Conservation (phyloP, 1,284 basidiomycete genomes). For the Fomitopsis schrenkii region DNA sequence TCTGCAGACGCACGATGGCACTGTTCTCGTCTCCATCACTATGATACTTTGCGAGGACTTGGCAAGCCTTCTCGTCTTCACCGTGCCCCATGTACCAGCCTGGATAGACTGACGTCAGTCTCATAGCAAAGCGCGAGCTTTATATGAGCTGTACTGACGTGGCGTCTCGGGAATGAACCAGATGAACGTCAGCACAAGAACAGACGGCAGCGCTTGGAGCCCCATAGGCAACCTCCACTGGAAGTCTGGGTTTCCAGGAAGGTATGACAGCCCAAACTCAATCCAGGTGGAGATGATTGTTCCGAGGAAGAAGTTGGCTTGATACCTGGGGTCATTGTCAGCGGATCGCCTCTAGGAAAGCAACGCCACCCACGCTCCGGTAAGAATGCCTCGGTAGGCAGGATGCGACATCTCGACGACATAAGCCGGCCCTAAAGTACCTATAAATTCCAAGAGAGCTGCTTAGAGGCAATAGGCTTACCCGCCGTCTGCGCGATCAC, state of each 20-base stretch:
- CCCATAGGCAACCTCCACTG: conserved; percentile 21
- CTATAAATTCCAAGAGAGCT: not conserved
- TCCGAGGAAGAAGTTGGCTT: conserved; percentile 20
- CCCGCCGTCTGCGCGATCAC: conserved; percentile 30
- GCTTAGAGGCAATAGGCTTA: not conserved
- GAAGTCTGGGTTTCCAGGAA: conserved; percentile 14
- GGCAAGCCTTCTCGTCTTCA: conserved; percentile 20
- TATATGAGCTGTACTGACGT: conserved; percentile 15
- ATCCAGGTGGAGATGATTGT: conserved; percentile 22
- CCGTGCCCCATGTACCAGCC: conserved; percentile 26
- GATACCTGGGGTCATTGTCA: conserved; percentile 3
- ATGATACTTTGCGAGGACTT: conserved; percentile 24
- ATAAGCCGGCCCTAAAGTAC: conserved; percentile 31
- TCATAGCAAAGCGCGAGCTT: not conserved
- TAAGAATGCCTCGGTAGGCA: conserved; percentile 27
- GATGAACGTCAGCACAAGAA: conserved; percentile 16
- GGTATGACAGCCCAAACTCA: conserved; percentile 19
- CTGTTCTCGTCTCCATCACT: conserved; percentile 22
- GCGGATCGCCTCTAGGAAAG: not conserved
- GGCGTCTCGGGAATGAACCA: conserved; percentile 22
- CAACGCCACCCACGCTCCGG: conserved; percentile 12
- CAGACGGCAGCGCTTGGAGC: conserved; percentile 17
- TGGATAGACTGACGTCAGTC: conserved; percentile 1
- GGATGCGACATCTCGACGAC: conserved; percentile 42
- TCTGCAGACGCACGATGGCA: conserved; percentile 32